Evolutionary conservation across 768 basidiomycete species (phyloP), one percentile per base, ranked within the genome.

Genomic region (Stropharia rugosoannulata): DNA sequence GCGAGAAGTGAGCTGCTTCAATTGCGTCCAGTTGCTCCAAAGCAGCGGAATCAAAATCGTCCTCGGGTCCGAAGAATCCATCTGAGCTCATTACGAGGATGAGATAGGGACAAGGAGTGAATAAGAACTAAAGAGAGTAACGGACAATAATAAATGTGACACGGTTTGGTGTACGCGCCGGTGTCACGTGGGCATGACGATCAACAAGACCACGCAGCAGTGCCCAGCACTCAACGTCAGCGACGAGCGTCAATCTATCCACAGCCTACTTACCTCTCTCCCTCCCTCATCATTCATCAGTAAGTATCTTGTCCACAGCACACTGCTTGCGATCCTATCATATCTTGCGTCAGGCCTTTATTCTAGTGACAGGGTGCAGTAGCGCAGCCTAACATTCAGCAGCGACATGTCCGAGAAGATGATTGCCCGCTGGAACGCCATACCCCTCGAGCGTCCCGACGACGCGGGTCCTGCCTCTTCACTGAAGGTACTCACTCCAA

Each of bases 351-450:
- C 29, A 22, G 22, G 22, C 22, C 22, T 22, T 22, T 1, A 22
- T 22, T 22, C 22, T 2, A 22, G 22, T 22, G 22, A 22, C 22
- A 22, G 22, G 22, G 2, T 4, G 22, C 22, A 22, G 22, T 22
- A 22, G 29, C 9, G 29, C 29, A 32, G 29, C 29, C 29, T 32
- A 32, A 32, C 29, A 32, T 32, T 32, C 29, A 32, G 29, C 29
- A 32, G 29, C n/a, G 39, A 8, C 35, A 90, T 90, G 89, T 89
- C 89, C 25, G 77, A 77, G 50, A 75, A 80, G 59, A 79, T 80
- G 12, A 76, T 90, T 59, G 83, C 86, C 29, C 78, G 85, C 42
- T 90, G 89, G 88, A 89, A 89, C 58, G 82, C 85, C 11, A 86
- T 89, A 35, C 80, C 87, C 39, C 61, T 73, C 55, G 58, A 77